Conservation (phyloP, 2,329 filamentous ascomycete species). For the Aspergillus sp. region DNA sequence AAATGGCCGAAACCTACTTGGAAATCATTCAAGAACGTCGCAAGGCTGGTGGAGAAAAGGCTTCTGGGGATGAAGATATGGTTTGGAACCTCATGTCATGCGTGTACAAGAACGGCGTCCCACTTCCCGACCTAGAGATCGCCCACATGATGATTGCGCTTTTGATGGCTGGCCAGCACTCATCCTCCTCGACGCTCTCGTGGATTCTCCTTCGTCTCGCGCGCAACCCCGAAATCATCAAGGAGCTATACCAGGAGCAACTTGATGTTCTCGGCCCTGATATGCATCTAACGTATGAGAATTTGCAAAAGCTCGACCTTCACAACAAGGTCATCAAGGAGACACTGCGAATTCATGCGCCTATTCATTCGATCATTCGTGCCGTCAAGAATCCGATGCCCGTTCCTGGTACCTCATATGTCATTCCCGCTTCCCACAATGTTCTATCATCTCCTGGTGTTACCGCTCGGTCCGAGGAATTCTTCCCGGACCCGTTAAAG, state of each 20-base stretch:
- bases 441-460: slow-evolving; percentile 86
- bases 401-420: slow-evolving; percentile 79
- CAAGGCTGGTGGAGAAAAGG: slow-evolving; percentile 54
- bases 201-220: slow-evolving; percentile 87
- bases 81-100: slow-evolving; percentile 89
- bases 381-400: slow-evolving; percentile 87
- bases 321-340: slow-evolving; percentile 88
- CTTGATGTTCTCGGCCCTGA: slow-evolving; percentile 72
- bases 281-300: slow-evolving; percentile 76
- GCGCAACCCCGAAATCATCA: slow-evolving; percentile 75
- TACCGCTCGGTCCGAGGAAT: slow-evolving; percentile 69
- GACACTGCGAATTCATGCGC: slow-evolving; percentile 86
- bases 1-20: slow-evolving; percentile 80
- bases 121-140: slow-evolving; percentile 80
- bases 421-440: slow-evolving; percentile 78
- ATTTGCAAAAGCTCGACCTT: slow-evolving; percentile 76
- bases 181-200: slow-evolving; percentile 78
- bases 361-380: slow-evolving; percentile 94
- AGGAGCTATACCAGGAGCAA: slow-evolving; percentile 85
- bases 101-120: slow-evolving; percentile 79
- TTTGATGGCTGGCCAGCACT: slow-evolving; percentile 91
- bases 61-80: slow-evolving; percentile 70
- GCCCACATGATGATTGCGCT: slow-evolving; percentile 94
- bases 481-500: slow-evolving; percentile 78
- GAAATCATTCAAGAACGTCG: slow-evolving; percentile 78